These are phyloP conservation scores for Yamadazyma kanchanaburiensis DNA, from an alignment of 1,139 yeast genomes.

Conservation along the genomic window DNA sequence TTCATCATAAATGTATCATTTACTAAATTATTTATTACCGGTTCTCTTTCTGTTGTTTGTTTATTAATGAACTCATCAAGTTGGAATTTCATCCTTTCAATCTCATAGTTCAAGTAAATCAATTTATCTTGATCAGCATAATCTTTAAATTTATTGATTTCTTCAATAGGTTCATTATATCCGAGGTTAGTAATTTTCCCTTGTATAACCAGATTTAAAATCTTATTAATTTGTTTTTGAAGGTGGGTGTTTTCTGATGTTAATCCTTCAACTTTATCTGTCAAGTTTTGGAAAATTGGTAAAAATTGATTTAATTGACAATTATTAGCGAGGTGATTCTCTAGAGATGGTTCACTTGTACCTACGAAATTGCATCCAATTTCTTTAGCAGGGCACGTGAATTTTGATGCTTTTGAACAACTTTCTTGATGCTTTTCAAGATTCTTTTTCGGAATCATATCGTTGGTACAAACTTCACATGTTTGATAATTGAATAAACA, in stretches of 20 bases:
- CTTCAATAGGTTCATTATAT: constrained; percentile 45
- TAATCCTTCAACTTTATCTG: constrained; percentile 16
- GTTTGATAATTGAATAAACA: constrained; percentile 40
- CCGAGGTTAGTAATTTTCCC: constrained; percentile 54
- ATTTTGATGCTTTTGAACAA: constrained; percentile 30
- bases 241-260: constrained; percentile 26
- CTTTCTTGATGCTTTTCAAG: constrained; percentile 32
- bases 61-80: constrained; percentile 24
- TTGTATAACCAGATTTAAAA: constrained; percentile 46
- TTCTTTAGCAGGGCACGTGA: constrained; percentile 37
- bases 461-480: constrained; percentile 40
- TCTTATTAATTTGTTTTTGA: constrained; percentile 43
- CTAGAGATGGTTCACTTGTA: constrained; percentile 34
- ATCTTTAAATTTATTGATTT: constrained; percentile 28
- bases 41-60: constrained; percentile 35
- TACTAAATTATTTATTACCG: constrained; percentile 34
- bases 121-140: constrained; percentile 29
- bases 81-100: constrained; percentile 41
- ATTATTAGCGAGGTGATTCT: constrained; percentile 31
- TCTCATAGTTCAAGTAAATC: constrained; percentile 33
- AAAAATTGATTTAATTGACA: constrained; percentile 33
- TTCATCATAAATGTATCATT: constrained; percentile 44
- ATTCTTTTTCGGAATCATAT: constrained; percentile 35
- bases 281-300: constrained; percentile 25
- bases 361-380: constrained; percentile 45